Conservation (phyloP, 1,284 basidiomycete species). For the Sporisorium iseilematis-ciliati region DNA sequence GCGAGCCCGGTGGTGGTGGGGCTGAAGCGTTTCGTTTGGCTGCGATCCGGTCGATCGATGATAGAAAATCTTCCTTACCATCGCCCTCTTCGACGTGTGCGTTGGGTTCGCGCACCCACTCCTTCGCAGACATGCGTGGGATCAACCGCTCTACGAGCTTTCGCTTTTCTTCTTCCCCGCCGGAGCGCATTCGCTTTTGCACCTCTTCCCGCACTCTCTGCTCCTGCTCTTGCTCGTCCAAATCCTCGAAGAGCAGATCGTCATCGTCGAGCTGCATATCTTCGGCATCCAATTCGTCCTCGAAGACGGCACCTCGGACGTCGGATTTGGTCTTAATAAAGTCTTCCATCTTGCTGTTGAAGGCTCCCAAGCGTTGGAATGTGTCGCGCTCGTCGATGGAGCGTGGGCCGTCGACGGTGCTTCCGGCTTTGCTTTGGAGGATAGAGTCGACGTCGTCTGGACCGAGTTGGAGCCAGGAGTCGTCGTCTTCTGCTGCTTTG, state of each 20-base stretch:
- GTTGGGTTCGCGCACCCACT: slow-evolving; percentile 28
- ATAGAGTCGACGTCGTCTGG: slow-evolving; percentile 51
- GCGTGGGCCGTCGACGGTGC: background rate
- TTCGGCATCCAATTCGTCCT: slow-evolving; percentile 51
- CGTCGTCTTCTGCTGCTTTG: slow-evolving; percentile 45
- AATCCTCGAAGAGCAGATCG: slow-evolving; percentile 40
- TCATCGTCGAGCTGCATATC: slow-evolving; percentile 43
- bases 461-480: slow-evolving; percentile 55
- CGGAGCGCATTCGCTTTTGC: slow-evolving; percentile 13
- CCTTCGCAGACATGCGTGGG: slow-evolving; percentile 32
- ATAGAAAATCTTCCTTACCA: slow-evolving; percentile 14
- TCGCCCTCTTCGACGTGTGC: background rate
- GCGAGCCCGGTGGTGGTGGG: no score
- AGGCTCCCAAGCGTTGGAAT: slow-evolving; percentile 46
- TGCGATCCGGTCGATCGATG: slow-evolving; percentile 37
- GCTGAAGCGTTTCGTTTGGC: background rate
- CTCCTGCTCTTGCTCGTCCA: slow-evolving; percentile 40
- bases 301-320: slow-evolving; percentile 60
- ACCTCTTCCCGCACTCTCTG: slow-evolving; percentile 17
- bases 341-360: slow-evolving; percentile 57
- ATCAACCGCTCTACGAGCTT: slow-evolving; percentile 31
- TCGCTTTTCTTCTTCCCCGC: slow-evolving; percentile 20
- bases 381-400: slow-evolving; percentile 45
- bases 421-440: slow-evolving; percentile 13
- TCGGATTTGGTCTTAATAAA: slow-evolving; percentile 61